These are phyloP conservation scores for Leccinellum albellum DNA, from an alignment of 768 basidiomycete genomes.

Conservation along the genomic window DNA sequence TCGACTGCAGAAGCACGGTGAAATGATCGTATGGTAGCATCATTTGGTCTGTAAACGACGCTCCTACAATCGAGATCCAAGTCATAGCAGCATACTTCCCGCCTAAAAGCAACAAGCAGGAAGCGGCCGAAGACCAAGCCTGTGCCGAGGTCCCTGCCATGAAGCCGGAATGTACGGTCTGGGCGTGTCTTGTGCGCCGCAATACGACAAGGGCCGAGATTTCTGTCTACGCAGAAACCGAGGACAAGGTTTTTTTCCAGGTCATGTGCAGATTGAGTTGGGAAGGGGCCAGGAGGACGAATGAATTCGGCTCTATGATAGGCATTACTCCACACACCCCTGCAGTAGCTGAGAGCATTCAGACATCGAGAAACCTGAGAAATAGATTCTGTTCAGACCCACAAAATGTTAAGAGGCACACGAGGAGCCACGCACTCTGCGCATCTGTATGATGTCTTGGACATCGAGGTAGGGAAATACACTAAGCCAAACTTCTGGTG, in stretches of 20 bases:
- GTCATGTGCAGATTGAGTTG: constrained; percentile 8
- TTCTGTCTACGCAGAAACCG: constrained; percentile 3
- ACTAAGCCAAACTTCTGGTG: constrained; percentile 6
- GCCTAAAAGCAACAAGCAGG: constrained; percentile 10
- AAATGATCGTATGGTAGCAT: not conserved
- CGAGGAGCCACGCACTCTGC: no score
- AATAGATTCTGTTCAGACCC: not conserved
- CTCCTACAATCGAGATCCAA: no score
- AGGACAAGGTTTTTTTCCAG: constrained; percentile 16
- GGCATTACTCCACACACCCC: constrained; percentile 13
- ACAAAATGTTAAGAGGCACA: not conserved
- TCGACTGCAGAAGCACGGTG: constrained; percentile 10
- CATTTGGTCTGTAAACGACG: not conserved
- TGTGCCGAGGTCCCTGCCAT: no score
- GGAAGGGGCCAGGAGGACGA: constrained; percentile 17
- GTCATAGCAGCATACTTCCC: constrained; percentile 16
- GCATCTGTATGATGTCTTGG: constrained; percentile 15
- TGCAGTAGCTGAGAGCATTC: constrained; percentile 1
- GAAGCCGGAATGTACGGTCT: no score
- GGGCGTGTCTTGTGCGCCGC: not conserved
- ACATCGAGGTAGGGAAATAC: constrained; percentile 15
- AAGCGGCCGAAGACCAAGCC: constrained; percentile 5
- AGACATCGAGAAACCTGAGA: constrained; percentile 12
- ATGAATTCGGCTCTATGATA: constrained; percentile 14
- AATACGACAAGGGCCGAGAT: not conserved